Conservation (phyloP, 257 asterid species). For the Solanum lycopersicoides region DNA sequence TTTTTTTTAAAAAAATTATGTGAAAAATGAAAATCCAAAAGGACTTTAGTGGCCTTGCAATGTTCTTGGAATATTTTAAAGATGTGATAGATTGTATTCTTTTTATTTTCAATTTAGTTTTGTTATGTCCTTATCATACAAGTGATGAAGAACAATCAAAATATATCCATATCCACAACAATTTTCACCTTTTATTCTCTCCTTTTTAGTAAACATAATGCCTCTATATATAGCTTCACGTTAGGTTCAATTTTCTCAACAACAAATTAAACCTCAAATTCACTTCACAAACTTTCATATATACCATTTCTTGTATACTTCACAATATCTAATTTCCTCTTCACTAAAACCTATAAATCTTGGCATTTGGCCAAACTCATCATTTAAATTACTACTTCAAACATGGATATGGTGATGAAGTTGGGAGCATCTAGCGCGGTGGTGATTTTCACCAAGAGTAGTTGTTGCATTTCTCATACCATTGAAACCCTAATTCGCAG, state of each 20-base stretch:
- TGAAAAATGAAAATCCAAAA: no score
- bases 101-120: neutral
- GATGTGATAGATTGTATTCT: neutral
- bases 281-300: neutral
- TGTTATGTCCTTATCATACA: neutral
- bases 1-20: no score
- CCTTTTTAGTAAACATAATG: neutral
- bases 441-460: neutral
- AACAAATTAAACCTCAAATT: neutral
- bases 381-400: neutral
- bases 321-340: neutral
- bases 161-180: neutral
- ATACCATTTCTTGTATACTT: neutral
- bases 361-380: neutral
- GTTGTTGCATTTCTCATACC: neutral
- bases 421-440: neutral
- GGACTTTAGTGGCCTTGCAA: neutral
- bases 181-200: neutral
- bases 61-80: neutral
- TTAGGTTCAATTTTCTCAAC: neutral
- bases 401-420: neutral
- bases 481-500: neutral
- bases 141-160: neutral
- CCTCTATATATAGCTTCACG: neutral
- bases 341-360: neutral